Conservation (phyloP, 202 grass and related monocot genomes). For the Setaria viridis region DNA sequence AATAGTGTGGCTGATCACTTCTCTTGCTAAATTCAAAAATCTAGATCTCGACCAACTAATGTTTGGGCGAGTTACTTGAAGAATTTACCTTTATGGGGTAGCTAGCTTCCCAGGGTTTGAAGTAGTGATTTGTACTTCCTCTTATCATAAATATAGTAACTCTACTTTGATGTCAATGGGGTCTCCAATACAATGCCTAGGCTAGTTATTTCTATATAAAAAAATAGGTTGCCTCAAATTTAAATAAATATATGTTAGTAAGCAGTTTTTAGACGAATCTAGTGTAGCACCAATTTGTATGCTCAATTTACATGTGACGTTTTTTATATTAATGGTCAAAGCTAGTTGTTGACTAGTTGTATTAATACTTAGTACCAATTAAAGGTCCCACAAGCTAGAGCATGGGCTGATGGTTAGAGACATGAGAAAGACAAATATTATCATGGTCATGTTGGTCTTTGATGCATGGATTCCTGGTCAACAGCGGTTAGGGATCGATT, state of each 20-base stretch:
- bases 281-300: not conserved
- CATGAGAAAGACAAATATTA: conserved; percentile 1
- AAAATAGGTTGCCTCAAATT: not conserved
- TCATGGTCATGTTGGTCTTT: not conserved
- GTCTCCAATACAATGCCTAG: not conserved
- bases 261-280: not conserved
- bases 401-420: not conserved
- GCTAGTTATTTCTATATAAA: not conserved
- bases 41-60: not conserved
- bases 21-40: not conserved
- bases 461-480: conserved; percentile 4
- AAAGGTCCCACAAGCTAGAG: not conserved
- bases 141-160: not conserved
- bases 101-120: not conserved
- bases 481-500: conserved; percentile 1
- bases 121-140: not conserved
- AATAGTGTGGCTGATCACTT: not conserved
- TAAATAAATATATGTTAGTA: no score
- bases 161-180: not conserved
- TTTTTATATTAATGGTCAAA: not conserved
- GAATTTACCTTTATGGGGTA: not conserved
- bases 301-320: not conserved
- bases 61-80: not conserved
- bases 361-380: not conserved
- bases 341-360: not conserved